Conservation (phyloP, 768 basidiomycete species). For the Tulasnella sp. region DNA sequence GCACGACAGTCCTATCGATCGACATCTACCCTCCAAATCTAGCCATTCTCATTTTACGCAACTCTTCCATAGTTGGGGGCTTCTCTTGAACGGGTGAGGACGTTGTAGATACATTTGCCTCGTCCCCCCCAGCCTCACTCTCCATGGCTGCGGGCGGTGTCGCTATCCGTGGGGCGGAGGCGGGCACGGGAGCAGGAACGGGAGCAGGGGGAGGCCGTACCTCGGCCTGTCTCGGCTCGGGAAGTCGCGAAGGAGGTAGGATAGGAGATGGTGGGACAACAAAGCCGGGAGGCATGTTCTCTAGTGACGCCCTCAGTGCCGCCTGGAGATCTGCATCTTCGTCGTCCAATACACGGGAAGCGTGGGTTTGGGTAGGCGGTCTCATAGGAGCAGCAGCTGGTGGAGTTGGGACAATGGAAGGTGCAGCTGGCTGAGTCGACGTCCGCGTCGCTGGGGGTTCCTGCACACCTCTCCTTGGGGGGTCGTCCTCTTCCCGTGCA, state of each 20-base stretch:
- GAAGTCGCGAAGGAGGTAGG: neutral
- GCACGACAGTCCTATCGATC: neutral
- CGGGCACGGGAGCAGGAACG: neutral
- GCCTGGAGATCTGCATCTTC: constrained; percentile 82
- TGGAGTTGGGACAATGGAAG: neutral
- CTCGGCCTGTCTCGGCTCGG: neutral
- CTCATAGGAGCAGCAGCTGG: neutral
- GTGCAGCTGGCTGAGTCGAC: neutral
- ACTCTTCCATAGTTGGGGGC: constrained; percentile 45
- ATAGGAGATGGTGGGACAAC: constrained; percentile 23
- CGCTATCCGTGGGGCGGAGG: neutral
- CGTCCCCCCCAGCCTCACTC: constrained; percentile 26
- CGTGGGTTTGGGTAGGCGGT: constrained; percentile 16
- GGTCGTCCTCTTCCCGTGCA: neutral
- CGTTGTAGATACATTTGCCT: constrained; percentile 25
- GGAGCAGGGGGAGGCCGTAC: neutral
- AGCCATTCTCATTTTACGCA: constrained; percentile 34
- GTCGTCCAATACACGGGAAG: constrained; percentile 57
- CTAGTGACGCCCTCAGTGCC: constrained; percentile 71
- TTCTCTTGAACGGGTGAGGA: constrained; percentile 26
- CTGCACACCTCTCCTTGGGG: neutral
- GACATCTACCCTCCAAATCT: neutral
- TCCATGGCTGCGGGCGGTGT: constrained; percentile 1
- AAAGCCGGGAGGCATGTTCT: constrained; percentile 45
- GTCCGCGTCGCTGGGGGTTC: constrained; percentile 2